phyloP scores from a whole-genome alignment of 768 basidiomycete species.

The Hydnum rufescens region DNA sequence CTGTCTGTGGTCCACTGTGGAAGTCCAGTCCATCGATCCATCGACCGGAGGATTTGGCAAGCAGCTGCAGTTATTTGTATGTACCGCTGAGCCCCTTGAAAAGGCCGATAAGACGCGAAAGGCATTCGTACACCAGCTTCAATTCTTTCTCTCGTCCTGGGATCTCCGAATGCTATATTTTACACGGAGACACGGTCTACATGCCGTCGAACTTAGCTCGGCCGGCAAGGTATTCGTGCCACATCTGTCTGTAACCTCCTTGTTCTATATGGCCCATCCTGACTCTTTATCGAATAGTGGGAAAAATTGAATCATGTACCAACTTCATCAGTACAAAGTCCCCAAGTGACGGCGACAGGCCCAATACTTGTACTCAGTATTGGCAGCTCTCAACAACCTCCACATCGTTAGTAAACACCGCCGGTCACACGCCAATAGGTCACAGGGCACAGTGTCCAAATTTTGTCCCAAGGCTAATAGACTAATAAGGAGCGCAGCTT shows the following conservation, averaged over 20 bases:
- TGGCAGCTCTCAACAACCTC: no score
- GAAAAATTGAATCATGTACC: background rate
- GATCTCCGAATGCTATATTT: background rate
- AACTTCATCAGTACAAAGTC: background rate
- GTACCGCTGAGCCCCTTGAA: background rate
- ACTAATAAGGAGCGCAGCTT: background rate
- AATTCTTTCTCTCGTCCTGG: background rate
- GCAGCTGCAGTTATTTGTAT: background rate
- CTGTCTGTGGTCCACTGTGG: background rate
- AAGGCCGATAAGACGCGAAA: background rate
- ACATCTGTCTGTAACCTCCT: background rate
- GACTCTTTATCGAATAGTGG: background rate
- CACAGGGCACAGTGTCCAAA: background rate
- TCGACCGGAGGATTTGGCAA: background rate
- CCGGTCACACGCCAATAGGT: background rate
- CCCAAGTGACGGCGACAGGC: background rate
- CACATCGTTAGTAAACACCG: no score
- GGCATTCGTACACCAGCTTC: background rate
- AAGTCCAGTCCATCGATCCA: background rate
- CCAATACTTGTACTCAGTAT: background rate
- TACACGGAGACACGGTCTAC: background rate
- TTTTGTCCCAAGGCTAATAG: background rate
- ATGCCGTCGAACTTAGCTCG: background rate
- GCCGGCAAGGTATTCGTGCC: background rate
- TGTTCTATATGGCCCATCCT: background rate